phyloP scores from a whole-genome alignment of 2,329 filamentous ascomycete species.

The Trichoderma sp. region DNA sequence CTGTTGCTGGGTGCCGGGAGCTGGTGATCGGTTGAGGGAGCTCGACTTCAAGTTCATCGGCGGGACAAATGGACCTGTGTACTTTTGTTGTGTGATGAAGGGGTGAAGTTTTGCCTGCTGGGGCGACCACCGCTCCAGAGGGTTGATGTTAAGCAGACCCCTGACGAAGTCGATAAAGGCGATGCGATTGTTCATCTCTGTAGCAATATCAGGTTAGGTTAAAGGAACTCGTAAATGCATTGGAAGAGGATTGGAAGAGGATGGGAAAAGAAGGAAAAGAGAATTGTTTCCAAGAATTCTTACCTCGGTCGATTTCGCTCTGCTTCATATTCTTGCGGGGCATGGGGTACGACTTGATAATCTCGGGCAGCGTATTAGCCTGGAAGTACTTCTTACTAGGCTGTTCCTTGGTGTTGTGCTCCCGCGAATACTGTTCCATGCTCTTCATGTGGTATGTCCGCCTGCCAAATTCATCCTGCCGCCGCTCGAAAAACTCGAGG shows the following conservation, averaged over 20 bases:
- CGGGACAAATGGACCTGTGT: conserved; percentile 90
- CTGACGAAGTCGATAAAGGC: conserved; percentile 98
- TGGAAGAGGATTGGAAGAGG: too few species aligned
- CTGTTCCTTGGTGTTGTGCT: conserved; percentile 95
- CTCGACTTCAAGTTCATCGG: conserved; percentile 94
- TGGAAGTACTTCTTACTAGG: conserved; percentile 99
- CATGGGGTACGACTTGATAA: conserved; percentile 98
- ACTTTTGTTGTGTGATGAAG: conserved; percentile 98
- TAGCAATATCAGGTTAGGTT: conserved; percentile 20
- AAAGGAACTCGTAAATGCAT: not conserved
- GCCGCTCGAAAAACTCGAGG: conserved; percentile 94
- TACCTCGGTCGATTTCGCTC: conserved; percentile 92
- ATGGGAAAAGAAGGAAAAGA: not conserved
- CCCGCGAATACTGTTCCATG: conserved; percentile 96
- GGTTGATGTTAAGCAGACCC: conserved; percentile 89
- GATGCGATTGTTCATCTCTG: conserved; percentile 97
- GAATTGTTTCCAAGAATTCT: not conserved
- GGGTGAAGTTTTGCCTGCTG: conserved; percentile 96
- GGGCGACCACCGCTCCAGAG: conserved; percentile 93
- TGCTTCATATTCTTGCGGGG: conserved; percentile 99
- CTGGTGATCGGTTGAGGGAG: conserved; percentile 79
- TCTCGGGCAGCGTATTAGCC: conserved; percentile 88
- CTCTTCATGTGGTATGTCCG: conserved; percentile 90
- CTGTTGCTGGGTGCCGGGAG: conserved; percentile 91
- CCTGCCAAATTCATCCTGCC: conserved; percentile 84